Evolutionary conservation across 2,329 filamentous ascomycete genomes (phyloP), one percentile per base, ranked within the genome.

Genomic region (Myriangium duriaei): DNA sequence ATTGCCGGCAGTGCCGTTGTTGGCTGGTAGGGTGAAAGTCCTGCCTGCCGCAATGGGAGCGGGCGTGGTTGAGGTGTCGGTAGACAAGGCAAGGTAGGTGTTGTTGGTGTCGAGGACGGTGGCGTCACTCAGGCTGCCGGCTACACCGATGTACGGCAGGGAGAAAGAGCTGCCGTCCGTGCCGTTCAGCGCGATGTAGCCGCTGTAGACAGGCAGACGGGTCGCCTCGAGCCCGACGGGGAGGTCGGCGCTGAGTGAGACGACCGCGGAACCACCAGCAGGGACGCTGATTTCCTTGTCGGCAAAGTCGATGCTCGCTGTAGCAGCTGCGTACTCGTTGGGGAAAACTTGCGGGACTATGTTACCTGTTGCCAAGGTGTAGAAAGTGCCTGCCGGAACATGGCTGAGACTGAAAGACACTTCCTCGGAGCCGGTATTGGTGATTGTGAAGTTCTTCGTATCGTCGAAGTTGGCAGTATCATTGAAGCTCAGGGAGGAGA

Each of bases 401-500:
- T 74, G 62, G 16, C 60, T 62, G 9, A 79, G 56, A 5, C 60
- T 58, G 54, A 74, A 76, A 4, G 66, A 68, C 34, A 74, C 52
- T 0, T 60, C 52, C 15, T 61, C 57, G 11, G 54, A 54, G 32
- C 68, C 70, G 4, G 60, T 60, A 59, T 79, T 80, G 47, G 55
- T 63, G 45, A 80, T 62, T 28, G 61, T 66, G 50, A 79, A 74
- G 45, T 66, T 65, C 30, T 66, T 57, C 2, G 57, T 59, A 9
- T 60, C 53, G 32, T 53, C 52, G 35, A 75, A 68, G 59, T 78
- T 52, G 45, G 72, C 69, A 0, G 73, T 75, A 52, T 80, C 75
- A 51, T 79, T 79, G 57, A 79, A 77, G 3, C 71, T 66, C 11
- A 80, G 55, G 51, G 67, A 71, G n/a, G 69, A 69, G 7, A 63